Conservation (phyloP, 2,329 filamentous ascomycete species). For the Tolypocladium nubicola region DNA sequence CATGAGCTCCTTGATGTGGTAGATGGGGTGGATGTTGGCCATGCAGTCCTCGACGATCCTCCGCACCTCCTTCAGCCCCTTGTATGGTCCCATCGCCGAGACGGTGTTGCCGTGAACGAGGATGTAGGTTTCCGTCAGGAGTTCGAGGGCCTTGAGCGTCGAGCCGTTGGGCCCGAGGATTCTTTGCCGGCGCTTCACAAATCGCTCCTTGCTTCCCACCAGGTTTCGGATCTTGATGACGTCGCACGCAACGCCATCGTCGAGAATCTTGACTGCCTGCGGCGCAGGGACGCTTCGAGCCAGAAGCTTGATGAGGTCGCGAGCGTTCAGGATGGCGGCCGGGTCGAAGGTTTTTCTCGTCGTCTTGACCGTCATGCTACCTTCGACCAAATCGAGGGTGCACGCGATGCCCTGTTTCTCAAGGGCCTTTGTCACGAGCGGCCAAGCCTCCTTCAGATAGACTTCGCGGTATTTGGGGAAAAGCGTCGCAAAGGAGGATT, state of each 20-base stretch:
- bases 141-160: conserved; percentile 86
- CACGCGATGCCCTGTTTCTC: conserved; percentile 85
- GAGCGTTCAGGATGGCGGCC: conserved; percentile 82
- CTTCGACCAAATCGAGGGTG: conserved; percentile 87
- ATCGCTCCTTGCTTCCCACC: conserved; percentile 87
- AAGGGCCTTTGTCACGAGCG: conserved; percentile 75
- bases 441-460: conserved; percentile 89
- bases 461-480: conserved; percentile 97
- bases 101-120: conserved; percentile 97
- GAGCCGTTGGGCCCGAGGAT: conserved; percentile 86
- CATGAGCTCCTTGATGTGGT: conserved; percentile 68
- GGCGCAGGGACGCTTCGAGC: conserved; percentile 86
- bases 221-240: conserved; percentile 91
- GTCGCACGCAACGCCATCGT: conserved; percentile 86
- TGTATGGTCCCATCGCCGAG: conserved; percentile 81
- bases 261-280: conserved; percentile 87
- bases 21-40: conserved; percentile 94
- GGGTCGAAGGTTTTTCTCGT: conserved; percentile 88
- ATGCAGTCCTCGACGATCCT: conserved; percentile 91
- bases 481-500: conserved; percentile 77
- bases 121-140: conserved; percentile 85
- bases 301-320: conserved; percentile 88
- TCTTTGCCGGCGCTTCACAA: conserved; percentile 86
- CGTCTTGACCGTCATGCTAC: conserved; percentile 93
- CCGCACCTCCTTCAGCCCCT: conserved; percentile 85